These are phyloP conservation scores for Quercus alba DNA, from an alignment of 306 rosid species.

Conservation along the genomic window DNA sequence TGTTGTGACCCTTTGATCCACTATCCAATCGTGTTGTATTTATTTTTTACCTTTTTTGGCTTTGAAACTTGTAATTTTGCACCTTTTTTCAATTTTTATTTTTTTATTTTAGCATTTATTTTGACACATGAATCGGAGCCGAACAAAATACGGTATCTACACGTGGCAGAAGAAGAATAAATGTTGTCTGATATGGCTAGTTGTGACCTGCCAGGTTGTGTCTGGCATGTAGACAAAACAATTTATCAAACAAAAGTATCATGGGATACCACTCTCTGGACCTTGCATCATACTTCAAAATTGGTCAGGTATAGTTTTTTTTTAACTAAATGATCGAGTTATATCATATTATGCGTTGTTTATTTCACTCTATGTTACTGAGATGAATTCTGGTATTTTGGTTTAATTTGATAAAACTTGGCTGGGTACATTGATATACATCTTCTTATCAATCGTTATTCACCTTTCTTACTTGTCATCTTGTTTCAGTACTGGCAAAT, in stretches of 20 bases:
- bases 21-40: no score
- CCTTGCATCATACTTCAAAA: conserved; percentile 66
- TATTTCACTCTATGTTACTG: not conserved
- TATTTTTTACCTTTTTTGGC: no score
- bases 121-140: no score
- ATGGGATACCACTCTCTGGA: conserved; percentile 76
- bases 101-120: no score
- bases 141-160: no score
- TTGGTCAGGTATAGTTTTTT: conserved; percentile 71
- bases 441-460: not conserved
- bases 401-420: conserved; percentile 5
- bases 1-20: no score
- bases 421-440: not conserved
- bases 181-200: no score
- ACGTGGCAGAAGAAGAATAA: no score
- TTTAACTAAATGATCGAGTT: not conserved
- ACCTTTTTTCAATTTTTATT: no score
- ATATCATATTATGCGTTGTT: not conserved
- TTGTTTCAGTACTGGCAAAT: not conserved
- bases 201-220: no score
- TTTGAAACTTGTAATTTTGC: no score
- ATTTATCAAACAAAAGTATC: conserved; percentile 91
- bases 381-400: not conserved
- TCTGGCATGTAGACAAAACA: not conserved
- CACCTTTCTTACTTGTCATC: not conserved